Base-by-base conservation (phyloP, 2,329 filamentous ascomycete species). In the Basipetospora chlamydospora region DNA sequence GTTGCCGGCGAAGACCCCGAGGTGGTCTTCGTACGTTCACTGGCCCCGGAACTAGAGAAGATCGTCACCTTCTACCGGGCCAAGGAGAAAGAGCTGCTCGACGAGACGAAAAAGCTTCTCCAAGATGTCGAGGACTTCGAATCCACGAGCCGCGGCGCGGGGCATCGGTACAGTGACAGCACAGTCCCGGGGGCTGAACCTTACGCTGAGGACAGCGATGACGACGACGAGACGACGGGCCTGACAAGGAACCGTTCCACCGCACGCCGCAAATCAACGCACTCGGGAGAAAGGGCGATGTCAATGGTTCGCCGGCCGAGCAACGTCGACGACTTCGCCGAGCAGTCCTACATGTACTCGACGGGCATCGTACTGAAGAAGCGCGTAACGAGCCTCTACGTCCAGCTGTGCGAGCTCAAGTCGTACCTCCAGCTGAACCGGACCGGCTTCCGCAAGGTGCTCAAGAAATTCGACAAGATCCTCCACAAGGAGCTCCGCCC, bases 381-480 rank as follows among this genome's bases (percentile, higher is more conserved):
- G 63, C 77, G 87, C 38, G 80, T 85, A 38, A 76, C 93, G 45
- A 77, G 77, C 52, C 66, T 87, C 41, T 98, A 95, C 52, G 90
- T 98, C 31, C 81, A 84, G 45, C 65, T 96, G 13, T 95, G 88
- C 60, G 90, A 95, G 56, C 73, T 98, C 49, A 92, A 94, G 53
- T 96, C 88, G 2, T 98, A 87, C 51, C 78, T 87, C 38, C 88
- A 96, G 60, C 73, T 98, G 43, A 98, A 98, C 66, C 81, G 82
- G 59, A 98, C 90, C 0, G 90, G 90, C 10, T 98, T 98, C 60
- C 75, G 79, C 50, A 98, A 98, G 59, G 87, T 93, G 1, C 62
- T 96, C 46, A 98, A 98, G 61, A 98, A 98, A 58, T 98, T 90
- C 51, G 90, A 98, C 67, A 98, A 98, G 65, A 96, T 82, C 39